Conservation (phyloP, 345 rosid species). For the Euclidium syriacum region DNA sequence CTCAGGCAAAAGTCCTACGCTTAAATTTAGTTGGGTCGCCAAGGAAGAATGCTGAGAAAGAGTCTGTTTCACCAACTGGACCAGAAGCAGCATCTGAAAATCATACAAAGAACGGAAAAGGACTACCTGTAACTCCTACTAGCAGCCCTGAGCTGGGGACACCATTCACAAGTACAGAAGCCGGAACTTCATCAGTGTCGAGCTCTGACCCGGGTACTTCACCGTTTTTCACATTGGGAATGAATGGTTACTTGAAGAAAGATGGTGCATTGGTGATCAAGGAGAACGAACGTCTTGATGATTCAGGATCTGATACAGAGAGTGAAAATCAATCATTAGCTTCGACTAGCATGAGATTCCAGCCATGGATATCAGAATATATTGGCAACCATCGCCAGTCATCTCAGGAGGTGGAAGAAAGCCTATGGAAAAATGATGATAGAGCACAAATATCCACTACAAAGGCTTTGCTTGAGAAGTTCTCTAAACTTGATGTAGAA, state of each 20-base stretch:
- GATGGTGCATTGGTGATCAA: slow-evolving; percentile 49
- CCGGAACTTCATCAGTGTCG: slow-evolving; percentile 90
- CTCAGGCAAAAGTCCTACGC: slow-evolving; percentile 90
- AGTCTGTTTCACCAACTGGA: slow-evolving; percentile 36
- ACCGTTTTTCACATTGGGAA: slow-evolving; percentile 60
- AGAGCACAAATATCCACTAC: slow-evolving; percentile 47
- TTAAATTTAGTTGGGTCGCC: slow-evolving; percentile 83
- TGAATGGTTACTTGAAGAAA: slow-evolving; percentile 61
- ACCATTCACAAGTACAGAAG: slow-evolving; percentile 92
- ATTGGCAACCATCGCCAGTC: slow-evolving; percentile 45
- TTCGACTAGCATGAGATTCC: slow-evolving; percentile 77
- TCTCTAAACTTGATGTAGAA: slow-evolving; percentile 58
- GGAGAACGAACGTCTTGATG: slow-evolving; percentile 49
- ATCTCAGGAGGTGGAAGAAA: slow-evolving; percentile 44
- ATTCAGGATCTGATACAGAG: slow-evolving; percentile 79
- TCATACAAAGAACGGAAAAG: slow-evolving; percentile 36
- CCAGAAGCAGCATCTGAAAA: slow-evolving; percentile 45
- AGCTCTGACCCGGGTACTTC: slow-evolving; percentile 96
- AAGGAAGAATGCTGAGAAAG: slow-evolving; percentile 44
- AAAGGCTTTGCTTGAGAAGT: slow-evolving; percentile 55
- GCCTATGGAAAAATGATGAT: slow-evolving; percentile 40
- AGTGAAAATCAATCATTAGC: slow-evolving; percentile 68
- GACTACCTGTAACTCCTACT: slow-evolving; percentile 78
- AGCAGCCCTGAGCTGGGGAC: slow-evolving; percentile 98
- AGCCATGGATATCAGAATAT: slow-evolving; percentile 80